Evolutionary conservation across 768 basidiomycete genomes (phyloP), one percentile per base, ranked within the genome.

Genomic region (Leucosporidium creatinivorum): DNA sequence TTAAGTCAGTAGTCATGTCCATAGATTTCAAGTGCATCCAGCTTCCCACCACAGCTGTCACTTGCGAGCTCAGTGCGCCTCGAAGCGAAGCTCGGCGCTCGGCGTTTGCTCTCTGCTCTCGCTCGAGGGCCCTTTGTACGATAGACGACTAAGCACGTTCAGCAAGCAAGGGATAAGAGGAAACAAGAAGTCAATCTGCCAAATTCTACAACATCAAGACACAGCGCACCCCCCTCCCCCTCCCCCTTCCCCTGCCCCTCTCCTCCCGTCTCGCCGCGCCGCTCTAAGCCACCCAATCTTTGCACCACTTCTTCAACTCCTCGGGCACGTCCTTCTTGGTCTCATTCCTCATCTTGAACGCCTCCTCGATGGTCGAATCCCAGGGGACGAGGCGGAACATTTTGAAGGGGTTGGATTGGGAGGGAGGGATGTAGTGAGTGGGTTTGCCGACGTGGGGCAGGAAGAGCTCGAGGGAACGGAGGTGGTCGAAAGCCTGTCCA

Each of bases 401-500:
- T 44, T 36, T 62, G 55, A 67, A 73, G 48, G 63, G 61, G 49
- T 62, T 58, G 26, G 66, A 56, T n/a, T 51, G 36, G 4, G 56
- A 17, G n/a, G 72, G 68, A 2, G 61, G 5, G 15, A 52, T 26
- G 66, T 65, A 69, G 33, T 30, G 26, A 4, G 26, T 4, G 26
- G 49, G 28, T 30, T 33, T 50, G 30, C 60, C 60, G 3, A 49
- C 13, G 47, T 56, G 54, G 9, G 72, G 68, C 21, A 73, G 61
- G 49, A 73, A 48, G 47, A 73, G 44, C 55, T 73, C 72, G 31
- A 18, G 57, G 15, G n/a, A 4, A 8, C 66, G 50, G 30, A 73
- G 63, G 6, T 63, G 39, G 59, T 73, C 72, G 58, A 73, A 68
- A 10, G 66, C 72, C 62, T 62, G 31, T 23, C 26, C n/a, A n/a